Evolutionary conservation across 257 asterid species (phyloP).

Genomic region (Mitragyna speciosa): DNA sequence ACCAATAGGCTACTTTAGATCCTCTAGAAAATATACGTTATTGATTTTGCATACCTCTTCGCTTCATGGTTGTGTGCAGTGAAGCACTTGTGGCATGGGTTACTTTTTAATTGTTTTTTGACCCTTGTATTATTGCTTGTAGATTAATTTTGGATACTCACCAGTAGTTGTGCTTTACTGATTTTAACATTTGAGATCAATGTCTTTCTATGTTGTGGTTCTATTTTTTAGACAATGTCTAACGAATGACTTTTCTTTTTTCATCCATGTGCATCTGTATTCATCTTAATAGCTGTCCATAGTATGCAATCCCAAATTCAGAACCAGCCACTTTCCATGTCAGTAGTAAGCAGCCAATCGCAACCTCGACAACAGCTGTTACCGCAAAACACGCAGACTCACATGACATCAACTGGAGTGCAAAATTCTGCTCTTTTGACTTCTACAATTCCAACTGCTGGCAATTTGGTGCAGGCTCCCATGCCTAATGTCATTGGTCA

Average conservation of each 20-base stretch:
- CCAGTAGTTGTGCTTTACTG: not conserved
- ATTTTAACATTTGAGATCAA: not conserved
- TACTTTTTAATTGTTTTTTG: not conserved
- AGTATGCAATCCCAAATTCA: constrained; percentile 74
- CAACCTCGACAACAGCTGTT: constrained; percentile 74
- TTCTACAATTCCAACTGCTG: constrained; percentile 57
- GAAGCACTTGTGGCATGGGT: not conserved
- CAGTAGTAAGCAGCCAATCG: constrained; percentile 64
- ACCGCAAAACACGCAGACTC: constrained; percentile 69
- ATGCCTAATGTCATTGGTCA: constrained; percentile 67
- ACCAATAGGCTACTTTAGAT: too few species aligned
- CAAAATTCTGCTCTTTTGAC: constrained; percentile 69
- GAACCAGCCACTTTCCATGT: constrained; percentile 61
- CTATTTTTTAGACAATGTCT: not conserved
- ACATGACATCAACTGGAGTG: constrained; percentile 59
- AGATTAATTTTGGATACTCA: not conserved
- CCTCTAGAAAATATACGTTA: too few species aligned
- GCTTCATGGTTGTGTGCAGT: too few species aligned
- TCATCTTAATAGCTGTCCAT: constrained; percentile 53
- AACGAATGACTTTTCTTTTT: not conserved
- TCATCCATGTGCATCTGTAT: not conserved
- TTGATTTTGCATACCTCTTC: too few species aligned
- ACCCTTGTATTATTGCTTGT: not conserved
- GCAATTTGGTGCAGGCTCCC: constrained; percentile 56
- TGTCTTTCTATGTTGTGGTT: not conserved